These are phyloP conservation scores for Dioscorea alata DNA, from an alignment of 106 monocot genomes.

Conservation along the genomic window DNA sequence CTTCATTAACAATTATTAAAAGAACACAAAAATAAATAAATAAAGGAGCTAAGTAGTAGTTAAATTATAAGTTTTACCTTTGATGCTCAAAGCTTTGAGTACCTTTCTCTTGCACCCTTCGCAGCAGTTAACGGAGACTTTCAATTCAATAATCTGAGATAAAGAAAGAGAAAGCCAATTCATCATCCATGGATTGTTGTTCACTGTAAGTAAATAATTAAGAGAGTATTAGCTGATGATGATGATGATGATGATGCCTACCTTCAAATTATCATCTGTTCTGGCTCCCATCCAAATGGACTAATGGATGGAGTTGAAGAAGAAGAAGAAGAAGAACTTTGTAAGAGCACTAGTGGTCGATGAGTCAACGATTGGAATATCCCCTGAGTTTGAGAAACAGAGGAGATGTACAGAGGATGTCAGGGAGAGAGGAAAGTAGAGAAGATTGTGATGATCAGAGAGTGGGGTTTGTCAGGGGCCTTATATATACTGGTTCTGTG, in stretches of 20 bases:
- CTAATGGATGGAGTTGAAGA: too few species aligned
- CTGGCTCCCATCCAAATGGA: too few species aligned
- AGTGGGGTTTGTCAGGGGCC: not conserved
- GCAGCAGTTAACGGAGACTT: conserved; percentile 9
- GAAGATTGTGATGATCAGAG: not conserved
- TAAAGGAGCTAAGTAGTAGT: too few species aligned
- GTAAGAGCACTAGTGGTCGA: not conserved
- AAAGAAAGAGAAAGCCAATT: too few species aligned
- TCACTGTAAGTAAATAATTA: not conserved
- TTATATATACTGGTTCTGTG: not conserved
- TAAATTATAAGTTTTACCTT: not conserved
- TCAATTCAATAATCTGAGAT: conserved; percentile 6
- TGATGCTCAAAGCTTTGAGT: conserved; percentile 10
- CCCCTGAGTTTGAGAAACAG: not conserved
- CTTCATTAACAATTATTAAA: too few species aligned
- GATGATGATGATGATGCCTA: too few species aligned
- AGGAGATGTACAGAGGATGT: not conserved
- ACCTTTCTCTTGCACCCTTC: conserved; percentile 16
- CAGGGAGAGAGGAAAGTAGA: not conserved
- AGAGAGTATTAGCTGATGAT: not conserved
- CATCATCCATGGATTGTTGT: too few species aligned
- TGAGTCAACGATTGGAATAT: not conserved
- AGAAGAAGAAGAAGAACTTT: too few species aligned
- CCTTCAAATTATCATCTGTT: too few species aligned
- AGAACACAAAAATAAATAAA: too few species aligned